Base-by-base conservation (phyloP, 768 basidiomycete genomes). In the Psilocybe subaeruginosa region DNA sequence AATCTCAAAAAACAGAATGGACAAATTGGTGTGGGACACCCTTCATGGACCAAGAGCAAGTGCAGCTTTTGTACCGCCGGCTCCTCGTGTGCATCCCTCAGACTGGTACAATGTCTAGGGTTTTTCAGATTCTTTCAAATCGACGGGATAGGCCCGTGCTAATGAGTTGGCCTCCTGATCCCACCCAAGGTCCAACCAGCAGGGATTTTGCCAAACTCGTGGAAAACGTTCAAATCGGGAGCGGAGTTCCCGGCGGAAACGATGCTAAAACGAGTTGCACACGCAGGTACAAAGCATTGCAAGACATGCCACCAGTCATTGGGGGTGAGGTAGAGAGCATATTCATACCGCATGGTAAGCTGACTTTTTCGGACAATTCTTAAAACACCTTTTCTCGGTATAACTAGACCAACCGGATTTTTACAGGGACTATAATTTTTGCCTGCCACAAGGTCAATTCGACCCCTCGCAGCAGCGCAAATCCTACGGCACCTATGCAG, bases 1-100 rank as follows among this genome's bases (percentile, higher is more conserved):
- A 92, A 72, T 62, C 62, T 43, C 74, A 83, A 73, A 93, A 90
- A 75, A 87, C 90, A 1, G 75, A 80, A 33, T 95, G 92, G 93
- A 83, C 91, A 1, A 94, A 93, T 71, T 95, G 93, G 92, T 95
- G 93, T 74, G 90, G 90, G 58, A 93, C 93, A 0, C 88, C 88
- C 3, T 73, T 71, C 54, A 83, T 94, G 84, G 73, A 70, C 69
- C 55, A 68, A 60, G 79, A 86, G 19, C 85, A 92, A 66, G 76
- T 88, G 56, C 73, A 85, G 23, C 77, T 84, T 46, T 81, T 92
- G 61, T 86, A 81, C 68, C 77, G 79, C 64, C 79, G 84, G 56
- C 85, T 93, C 61, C 76, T 83, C 64, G 77, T 77, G 61, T 85
- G 77, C 68, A 76, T 85, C 19, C 85, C 84, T 29, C 83, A 80